Conservation (phyloP, 768 basidiomycete genomes). For the Tulasnella sp. region DNA sequence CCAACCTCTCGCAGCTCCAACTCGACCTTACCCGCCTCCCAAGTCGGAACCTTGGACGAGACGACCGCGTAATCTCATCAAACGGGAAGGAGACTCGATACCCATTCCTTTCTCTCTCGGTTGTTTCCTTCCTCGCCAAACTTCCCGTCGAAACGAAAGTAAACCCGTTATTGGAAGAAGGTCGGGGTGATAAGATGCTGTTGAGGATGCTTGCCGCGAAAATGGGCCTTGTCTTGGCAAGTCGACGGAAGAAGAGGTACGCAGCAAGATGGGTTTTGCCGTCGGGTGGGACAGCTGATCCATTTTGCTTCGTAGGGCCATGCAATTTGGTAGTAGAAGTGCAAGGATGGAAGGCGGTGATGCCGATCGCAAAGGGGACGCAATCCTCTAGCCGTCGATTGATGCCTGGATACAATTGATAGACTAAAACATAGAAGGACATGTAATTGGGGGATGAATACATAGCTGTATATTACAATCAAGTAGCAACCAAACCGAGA, state of each 20-base stretch:
- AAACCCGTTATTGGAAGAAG: slow-evolving; percentile 69
- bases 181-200: slow-evolving; percentile 85
- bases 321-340: slow-evolving; percentile 93
- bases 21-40: slow-evolving; percentile 85
- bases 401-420: too few relatives aligned
- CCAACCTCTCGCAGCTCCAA: slow-evolving; percentile 58
- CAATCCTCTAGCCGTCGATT: neutral
- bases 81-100: slow-evolving; percentile 91
- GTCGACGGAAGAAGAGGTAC: slow-evolving; percentile 68
- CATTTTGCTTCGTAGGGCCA: slow-evolving; percentile 46
- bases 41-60: slow-evolving; percentile 83
- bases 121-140: slow-evolving; percentile 70
- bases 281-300: neutral
- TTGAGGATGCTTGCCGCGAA: slow-evolving; percentile 65
- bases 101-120: slow-evolving; percentile 78
- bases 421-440: neutral
- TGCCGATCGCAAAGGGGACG: slow-evolving; percentile 21
- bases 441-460: neutral
- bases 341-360: slow-evolving; percentile 70
- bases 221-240: slow-evolving; percentile 73
- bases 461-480: slow-evolving; percentile 8
- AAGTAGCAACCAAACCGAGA: neutral
- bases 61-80: slow-evolving; percentile 88
- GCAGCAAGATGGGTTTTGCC: neutral
- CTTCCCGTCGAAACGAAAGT: slow-evolving; percentile 79